phyloP scores from a whole-genome alignment of 108 stramenopile genomes.

The Mediolabrus comicus region DNA sequence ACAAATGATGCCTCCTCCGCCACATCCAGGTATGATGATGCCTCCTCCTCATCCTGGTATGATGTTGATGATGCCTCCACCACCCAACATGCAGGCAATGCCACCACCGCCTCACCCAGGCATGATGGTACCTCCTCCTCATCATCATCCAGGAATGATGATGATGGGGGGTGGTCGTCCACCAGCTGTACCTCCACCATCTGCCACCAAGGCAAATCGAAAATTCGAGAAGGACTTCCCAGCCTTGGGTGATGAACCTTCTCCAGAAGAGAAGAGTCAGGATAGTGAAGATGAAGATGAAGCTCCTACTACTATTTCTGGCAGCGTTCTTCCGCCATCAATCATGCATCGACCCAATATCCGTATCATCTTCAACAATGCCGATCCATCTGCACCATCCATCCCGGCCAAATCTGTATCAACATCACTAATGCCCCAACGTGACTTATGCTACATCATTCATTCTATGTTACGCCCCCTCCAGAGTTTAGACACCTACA shows the following conservation, averaged over 20 bases:
- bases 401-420: slow-evolving; percentile 59
- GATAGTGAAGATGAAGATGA: background rate
- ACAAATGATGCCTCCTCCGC: slow-evolving; percentile 11
- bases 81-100: slow-evolving; percentile 19
- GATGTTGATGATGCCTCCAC: slow-evolving; percentile 31
- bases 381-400: slow-evolving; percentile 64
- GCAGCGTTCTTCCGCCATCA: background rate
- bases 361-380: slow-evolving; percentile 55
- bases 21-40: background rate
- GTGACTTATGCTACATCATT: slow-evolving; percentile 75
- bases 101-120: slow-evolving; percentile 7
- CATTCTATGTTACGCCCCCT: slow-evolving; percentile 77
- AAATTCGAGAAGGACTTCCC: slow-evolving; percentile 32
- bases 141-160: slow-evolving; percentile 8
- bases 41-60: slow-evolving; percentile 16
- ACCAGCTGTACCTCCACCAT: background rate
- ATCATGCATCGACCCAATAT: background rate
- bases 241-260: slow-evolving; percentile 9
- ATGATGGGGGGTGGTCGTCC: background rate
- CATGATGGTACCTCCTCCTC: slow-evolving; percentile 4
- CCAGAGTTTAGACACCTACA: slow-evolving; percentile 41
- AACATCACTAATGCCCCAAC: slow-evolving; percentile 57
- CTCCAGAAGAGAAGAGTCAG: background rate
- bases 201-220: background rate
- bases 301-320: background rate